phyloP scores from a whole-genome alignment of 2,329 filamentous ascomycete species.

The Phaeosphaeria sp. region DNA sequence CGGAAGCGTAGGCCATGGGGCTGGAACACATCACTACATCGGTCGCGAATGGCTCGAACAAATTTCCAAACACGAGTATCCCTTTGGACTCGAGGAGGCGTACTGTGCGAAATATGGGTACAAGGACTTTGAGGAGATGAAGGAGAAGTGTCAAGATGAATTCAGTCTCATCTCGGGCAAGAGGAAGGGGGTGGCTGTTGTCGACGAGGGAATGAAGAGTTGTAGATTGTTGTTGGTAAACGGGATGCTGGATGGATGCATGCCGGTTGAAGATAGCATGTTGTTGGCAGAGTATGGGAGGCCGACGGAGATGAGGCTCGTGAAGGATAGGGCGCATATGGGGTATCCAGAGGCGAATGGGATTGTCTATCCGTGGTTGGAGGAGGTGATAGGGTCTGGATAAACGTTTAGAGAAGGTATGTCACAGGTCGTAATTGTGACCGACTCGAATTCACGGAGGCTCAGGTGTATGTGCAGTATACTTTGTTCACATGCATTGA shows the following conservation, averaged over 20 bases:
- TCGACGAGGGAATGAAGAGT: conserved; percentile 49
- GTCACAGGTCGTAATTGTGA: no score
- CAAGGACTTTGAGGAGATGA: conserved; percentile 49
- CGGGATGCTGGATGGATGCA: conserved; percentile 64
- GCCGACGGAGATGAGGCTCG: conserved; percentile 59
- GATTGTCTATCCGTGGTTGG: conserved; percentile 40
- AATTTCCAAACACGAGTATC: conserved; percentile 64
- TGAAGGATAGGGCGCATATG: conserved; percentile 56
- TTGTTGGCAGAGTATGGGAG: conserved; percentile 59
- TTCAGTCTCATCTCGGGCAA: conserved; percentile 62
- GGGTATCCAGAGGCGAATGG: conserved; percentile 48
- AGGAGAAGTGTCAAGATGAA: conserved; percentile 55
- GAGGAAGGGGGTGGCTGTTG: conserved; percentile 54
- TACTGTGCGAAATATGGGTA: conserved; percentile 56
- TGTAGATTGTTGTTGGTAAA: conserved; percentile 62
- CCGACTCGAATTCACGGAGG: no score
- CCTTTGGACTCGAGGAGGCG: conserved; percentile 61
- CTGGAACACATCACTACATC: conserved; percentile 66
- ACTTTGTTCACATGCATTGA: no score
- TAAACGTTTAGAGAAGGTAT: no score
- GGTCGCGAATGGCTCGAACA: conserved; percentile 60
- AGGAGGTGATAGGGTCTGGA: conserved; percentile 30
- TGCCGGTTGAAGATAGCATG: conserved; percentile 66
- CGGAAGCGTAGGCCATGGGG: conserved; percentile 61
- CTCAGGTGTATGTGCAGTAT: no score